These are phyloP conservation scores for Delitschia confertaspora DNA, from an alignment of 495 filamentous ascomycete species.

Conservation along the genomic window DNA sequence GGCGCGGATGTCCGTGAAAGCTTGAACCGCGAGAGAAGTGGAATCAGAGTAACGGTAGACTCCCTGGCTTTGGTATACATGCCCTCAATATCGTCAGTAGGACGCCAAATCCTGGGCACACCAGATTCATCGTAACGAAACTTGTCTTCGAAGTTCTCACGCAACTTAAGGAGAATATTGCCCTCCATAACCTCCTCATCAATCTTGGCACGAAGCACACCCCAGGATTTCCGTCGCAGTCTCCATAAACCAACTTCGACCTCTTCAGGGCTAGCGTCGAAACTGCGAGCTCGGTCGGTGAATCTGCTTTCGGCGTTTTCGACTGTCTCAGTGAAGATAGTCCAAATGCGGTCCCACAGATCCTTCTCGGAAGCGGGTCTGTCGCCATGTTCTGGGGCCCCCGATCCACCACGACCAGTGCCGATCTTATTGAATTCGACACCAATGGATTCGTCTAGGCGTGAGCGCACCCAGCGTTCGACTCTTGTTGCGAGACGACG, in stretches of 20 bases:
- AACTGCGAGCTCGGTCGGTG: slow-evolving; percentile 76
- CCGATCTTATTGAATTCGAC: slow-evolving; percentile 92
- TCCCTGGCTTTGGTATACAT: slow-evolving; percentile 85
- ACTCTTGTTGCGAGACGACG: slow-evolving; percentile 78
- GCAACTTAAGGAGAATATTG: slow-evolving; percentile 86
- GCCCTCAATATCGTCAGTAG: slow-evolving; percentile 93
- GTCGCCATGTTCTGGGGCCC: slow-evolving; percentile 68
- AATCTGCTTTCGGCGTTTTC: slow-evolving; percentile 78
- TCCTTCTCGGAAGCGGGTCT: slow-evolving; percentile 65
- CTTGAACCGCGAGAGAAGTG: slow-evolving; percentile 76
- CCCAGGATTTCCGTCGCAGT: slow-evolving; percentile 87
- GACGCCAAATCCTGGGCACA: slow-evolving; percentile 93
- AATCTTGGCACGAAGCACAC: slow-evolving; percentile 76
- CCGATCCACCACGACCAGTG: slow-evolving; percentile 69
- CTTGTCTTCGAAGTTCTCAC: slow-evolving; percentile 98
- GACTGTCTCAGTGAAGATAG: slow-evolving; percentile 73
- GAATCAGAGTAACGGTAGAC: slow-evolving; percentile 80
- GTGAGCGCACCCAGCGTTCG: slow-evolving; percentile 84
- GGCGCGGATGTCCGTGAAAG: slow-evolving; percentile 57
- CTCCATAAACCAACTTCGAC: slow-evolving; percentile 91
- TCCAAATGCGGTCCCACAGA: slow-evolving; percentile 96
- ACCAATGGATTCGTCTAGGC: slow-evolving; percentile 77
- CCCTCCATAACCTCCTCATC: slow-evolving; percentile 98
- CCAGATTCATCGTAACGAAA: slow-evolving; percentile 96
- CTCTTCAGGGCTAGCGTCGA: slow-evolving; percentile 85